Conservation (phyloP, 768 basidiomycete genomes). For the Suillus americanus region DNA sequence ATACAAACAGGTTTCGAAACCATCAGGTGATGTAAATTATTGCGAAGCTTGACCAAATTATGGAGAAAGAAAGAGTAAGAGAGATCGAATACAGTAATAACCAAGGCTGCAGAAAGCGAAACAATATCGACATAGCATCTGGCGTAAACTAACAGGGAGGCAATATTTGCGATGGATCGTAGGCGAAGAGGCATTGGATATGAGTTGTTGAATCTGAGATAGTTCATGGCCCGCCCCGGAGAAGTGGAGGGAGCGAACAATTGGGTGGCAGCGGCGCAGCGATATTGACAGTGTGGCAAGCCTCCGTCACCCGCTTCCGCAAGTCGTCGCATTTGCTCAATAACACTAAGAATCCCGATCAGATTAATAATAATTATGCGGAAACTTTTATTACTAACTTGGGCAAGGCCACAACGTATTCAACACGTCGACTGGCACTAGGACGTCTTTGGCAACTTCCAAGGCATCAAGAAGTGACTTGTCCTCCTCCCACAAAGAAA, state of each 20-base stretch:
- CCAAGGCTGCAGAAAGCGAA: slow-evolving; percentile 27
- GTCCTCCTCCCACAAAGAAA: slow-evolving; percentile 67
- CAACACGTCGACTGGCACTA: slow-evolving; percentile 63
- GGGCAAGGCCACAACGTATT: slow-evolving; percentile 69
- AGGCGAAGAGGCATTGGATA: background rate
- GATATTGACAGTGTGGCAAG: slow-evolving; percentile 44
- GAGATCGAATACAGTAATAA: slow-evolving; percentile 25
- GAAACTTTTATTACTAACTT: slow-evolving; percentile 31
- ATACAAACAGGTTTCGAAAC: slow-evolving; percentile 1
- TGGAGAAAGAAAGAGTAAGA: slow-evolving; percentile 3
- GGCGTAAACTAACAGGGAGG: slow-evolving; percentile 29
- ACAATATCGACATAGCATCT: slow-evolving; percentile 26
- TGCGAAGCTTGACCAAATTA: slow-evolving; percentile 1
- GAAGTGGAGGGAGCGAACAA: slow-evolving; percentile 36
- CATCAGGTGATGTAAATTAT: slow-evolving; percentile 1
- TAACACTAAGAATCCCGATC: slow-evolving; percentile 35
- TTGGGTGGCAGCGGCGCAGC: slow-evolving; percentile 41
- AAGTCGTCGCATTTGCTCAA: slow-evolving; percentile 49
- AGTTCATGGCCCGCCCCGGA: slow-evolving; percentile 25
- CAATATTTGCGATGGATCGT: slow-evolving; percentile 11
- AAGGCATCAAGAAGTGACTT: slow-evolving; percentile 55
- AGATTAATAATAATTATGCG: background rate
- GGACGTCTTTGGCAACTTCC: slow-evolving; percentile 63
- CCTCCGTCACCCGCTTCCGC: slow-evolving; percentile 47
- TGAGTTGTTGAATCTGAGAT: background rate